phyloP scores from a whole-genome alignment of 306 rosid genomes.

The Comarum palustre region DNA sequence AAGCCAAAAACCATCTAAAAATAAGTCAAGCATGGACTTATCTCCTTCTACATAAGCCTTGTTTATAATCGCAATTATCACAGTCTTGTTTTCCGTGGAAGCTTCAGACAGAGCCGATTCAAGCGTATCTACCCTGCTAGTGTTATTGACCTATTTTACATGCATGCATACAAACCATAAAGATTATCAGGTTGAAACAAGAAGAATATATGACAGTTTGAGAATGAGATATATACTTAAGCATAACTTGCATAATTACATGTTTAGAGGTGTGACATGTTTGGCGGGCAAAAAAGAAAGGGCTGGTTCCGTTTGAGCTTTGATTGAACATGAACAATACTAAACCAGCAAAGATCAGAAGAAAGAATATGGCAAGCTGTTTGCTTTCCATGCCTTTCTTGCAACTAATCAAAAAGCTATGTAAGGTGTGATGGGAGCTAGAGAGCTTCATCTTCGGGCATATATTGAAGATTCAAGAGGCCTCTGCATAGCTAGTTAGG shows the following conservation, averaged over 20 bases:
- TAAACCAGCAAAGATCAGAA: neutral
- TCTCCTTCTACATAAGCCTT: slow-evolving; percentile 33
- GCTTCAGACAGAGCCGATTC: slow-evolving; percentile 24
- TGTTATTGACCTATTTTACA: neutral
- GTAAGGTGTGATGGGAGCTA: neutral
- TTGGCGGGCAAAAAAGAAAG: neutral
- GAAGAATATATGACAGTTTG: neutral
- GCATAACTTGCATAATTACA: neutral
- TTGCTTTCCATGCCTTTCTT: neutral
- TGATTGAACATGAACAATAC: slow-evolving; percentile 7
- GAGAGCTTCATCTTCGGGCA: neutral
- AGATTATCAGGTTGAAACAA: neutral
- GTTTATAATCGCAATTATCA: slow-evolving; percentile 26
- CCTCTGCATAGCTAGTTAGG: neutral
- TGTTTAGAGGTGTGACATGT: neutral
- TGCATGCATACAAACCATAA: neutral
- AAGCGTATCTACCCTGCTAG: slow-evolving; percentile 12
- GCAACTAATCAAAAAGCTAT: neutral
- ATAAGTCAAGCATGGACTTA: slow-evolving; percentile 33
- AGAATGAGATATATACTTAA: neutral
- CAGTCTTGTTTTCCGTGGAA: slow-evolving; percentile 19
- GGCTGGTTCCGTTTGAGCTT: neutral
- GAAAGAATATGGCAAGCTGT: neutral
- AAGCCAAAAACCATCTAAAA: slow-evolving; percentile 27
- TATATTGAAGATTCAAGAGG: neutral